Conservation (phyloP, 1,284 basidiomycete genomes). For the Rhizopogon parksii region DNA sequence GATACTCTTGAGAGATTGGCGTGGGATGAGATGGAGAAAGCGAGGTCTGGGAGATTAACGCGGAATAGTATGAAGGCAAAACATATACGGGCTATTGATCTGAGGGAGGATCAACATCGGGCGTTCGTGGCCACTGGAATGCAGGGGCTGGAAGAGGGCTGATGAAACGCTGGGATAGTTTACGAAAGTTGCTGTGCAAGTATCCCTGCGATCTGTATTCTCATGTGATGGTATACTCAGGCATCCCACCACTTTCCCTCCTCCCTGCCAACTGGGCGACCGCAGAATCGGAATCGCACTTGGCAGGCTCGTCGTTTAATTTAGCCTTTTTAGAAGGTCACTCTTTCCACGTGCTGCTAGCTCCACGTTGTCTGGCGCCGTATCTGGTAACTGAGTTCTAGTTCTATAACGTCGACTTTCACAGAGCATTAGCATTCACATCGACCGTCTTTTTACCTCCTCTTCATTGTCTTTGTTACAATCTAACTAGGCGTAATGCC, state of each 20-base stretch:
- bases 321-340: constrained; percentile 16
- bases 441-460: constrained; percentile 6
- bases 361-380: constrained; percentile 25
- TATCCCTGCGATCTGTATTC: constrained; percentile 6
- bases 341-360: constrained; percentile 27
- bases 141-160: constrained; percentile 13
- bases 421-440: constrained; percentile 10
- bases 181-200: constrained; percentile 4
- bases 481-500: constrained; percentile 9
- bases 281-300: constrained; percentile 6
- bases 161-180: constrained; percentile 1
- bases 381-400: constrained; percentile 17
- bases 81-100: constrained; percentile 37
- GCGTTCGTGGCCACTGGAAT: constrained; percentile 27
- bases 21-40: constrained; percentile 21
- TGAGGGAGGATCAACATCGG: constrained; percentile 33
- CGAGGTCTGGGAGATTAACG: constrained; percentile 38
- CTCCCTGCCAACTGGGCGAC: constrained; percentile 4
- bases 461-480: constrained; percentile 3
- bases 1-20: constrained; percentile 40
- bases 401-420: constrained; percentile 27
- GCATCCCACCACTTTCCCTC: constrained; percentile 5
- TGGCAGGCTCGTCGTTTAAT: constrained; percentile 17
- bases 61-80: constrained; percentile 45
- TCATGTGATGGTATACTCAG: constrained; percentile 1